Evolutionary conservation across 192 early-diverging fungal genomes (phyloP).

Genomic region (Coemansia sp.): DNA sequence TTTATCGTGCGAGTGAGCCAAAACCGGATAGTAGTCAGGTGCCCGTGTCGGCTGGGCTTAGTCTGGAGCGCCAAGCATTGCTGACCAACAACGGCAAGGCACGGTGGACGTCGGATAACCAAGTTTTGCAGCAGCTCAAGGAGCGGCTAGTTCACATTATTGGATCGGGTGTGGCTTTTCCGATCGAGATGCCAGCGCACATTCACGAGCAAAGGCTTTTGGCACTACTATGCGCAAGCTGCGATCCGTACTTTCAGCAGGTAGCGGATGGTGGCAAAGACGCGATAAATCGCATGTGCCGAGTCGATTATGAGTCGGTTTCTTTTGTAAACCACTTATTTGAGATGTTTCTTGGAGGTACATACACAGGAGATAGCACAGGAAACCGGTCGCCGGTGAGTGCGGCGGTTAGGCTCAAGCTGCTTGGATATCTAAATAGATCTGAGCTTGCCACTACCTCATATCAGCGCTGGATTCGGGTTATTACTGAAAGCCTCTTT

Average conservation of each 20-base stretch:
- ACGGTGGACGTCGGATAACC: constrained; percentile 57
- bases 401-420: constrained; percentile 27
- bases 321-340: constrained; percentile 56
- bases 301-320: constrained; percentile 69
- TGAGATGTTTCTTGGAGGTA: constrained; percentile 62
- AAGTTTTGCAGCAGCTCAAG: constrained; percentile 29
- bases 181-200: constrained; percentile 28
- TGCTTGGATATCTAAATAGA: constrained; percentile 39
- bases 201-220: constrained; percentile 56
- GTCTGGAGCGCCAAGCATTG: constrained; percentile 6
- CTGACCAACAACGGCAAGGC: constrained; percentile 75
- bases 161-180: constrained; percentile 43
- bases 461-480: constrained; percentile 67
- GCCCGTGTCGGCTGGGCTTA: constrained; percentile 19
- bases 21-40: not conserved
- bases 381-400: constrained; percentile 18
- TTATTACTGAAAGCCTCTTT: constrained; percentile 79
- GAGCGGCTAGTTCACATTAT: constrained; percentile 24
- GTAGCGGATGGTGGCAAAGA: constrained; percentile 70
- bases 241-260: constrained; percentile 71
- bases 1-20: constrained; percentile 9
- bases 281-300: constrained; percentile 65
- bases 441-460: constrained; percentile 68
- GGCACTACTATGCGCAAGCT: constrained; percentile 39
- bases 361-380: constrained; percentile 7